Evolutionary conservation across 352 stramenopile genomes (phyloP).

Genomic region (Phytophthora sojae): DNA sequence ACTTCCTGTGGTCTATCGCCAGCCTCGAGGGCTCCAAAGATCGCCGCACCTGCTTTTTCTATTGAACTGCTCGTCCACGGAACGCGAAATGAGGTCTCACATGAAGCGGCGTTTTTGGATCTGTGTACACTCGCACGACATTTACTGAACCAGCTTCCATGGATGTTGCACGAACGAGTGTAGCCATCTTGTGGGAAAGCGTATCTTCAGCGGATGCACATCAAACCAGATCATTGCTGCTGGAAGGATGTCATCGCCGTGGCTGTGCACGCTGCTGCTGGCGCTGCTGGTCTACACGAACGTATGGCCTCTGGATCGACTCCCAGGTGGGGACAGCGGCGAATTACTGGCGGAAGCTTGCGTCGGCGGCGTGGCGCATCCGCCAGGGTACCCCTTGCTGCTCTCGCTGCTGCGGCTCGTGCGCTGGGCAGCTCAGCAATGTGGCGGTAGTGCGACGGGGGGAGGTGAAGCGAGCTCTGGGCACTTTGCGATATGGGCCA

Average conservation of each 20-base stretch:
- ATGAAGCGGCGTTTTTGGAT: constrained; percentile 27
- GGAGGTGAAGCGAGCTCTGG: not conserved
- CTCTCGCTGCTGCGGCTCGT: constrained; percentile 64
- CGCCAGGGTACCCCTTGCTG: constrained; percentile 93
- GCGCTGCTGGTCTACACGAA: constrained; percentile 31
- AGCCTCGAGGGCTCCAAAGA: not conserved
- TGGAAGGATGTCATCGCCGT: constrained; percentile 24
- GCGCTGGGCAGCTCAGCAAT: constrained; percentile 10
- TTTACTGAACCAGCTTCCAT: not conserved
- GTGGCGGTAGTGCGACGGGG: not conserved
- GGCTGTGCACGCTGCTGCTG: constrained; percentile 37
- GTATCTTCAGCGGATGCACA: constrained; percentile 27
- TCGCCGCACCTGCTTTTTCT: not conserved
- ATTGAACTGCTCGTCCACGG: too few relatives aligned
- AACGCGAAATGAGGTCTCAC: constrained; percentile 10
- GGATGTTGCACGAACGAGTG: constrained; percentile 3
- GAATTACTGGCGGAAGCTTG: constrained; percentile 94
- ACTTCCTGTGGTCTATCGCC: not conserved
- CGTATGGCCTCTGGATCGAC: constrained; percentile 19
- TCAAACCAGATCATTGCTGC: constrained; percentile 5
- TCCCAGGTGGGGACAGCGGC: constrained; percentile 88
- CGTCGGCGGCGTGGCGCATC: constrained; percentile 89
- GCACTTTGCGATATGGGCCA: constrained; percentile 46
- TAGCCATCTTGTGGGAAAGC: not conserved
- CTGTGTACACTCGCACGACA: constrained; percentile 6